Percentiles rank a stretch among this genome's conserved stretches.
phyloP scores from a whole-genome alignment of 495 filamentous ascomycete species.

The Trichocladium uniseriatum region DNA sequence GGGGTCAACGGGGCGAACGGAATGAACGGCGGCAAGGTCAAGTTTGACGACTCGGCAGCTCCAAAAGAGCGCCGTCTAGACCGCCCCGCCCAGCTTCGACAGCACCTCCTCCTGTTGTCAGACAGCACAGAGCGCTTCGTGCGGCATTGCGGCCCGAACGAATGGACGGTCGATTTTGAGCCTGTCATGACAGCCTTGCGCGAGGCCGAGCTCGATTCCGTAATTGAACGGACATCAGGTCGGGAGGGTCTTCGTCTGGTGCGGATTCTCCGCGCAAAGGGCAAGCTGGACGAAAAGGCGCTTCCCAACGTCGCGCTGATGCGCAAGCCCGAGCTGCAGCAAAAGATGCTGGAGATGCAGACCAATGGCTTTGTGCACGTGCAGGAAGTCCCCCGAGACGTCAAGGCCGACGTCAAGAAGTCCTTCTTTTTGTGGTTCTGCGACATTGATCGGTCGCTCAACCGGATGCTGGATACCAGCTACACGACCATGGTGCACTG shows the following conservation, averaged over 20 bases:
- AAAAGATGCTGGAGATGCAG: conserved; percentile 72
- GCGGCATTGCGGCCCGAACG: conserved; percentile 50
- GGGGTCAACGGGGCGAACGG: conserved; percentile 23
- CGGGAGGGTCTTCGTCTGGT: conserved; percentile 64
- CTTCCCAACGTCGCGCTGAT: conserved; percentile 65
- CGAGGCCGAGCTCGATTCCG: conserved; percentile 65
- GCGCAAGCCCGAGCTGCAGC: conserved; percentile 68
- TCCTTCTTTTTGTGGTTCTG: conserved; percentile 88
- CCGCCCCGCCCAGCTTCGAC: conserved; percentile 53
- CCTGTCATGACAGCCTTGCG: conserved; percentile 57
- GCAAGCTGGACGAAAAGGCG: conserved; percentile 85
- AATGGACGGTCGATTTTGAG: conserved; percentile 74
- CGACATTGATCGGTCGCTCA: conserved; percentile 59
- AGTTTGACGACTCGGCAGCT: conserved; percentile 24
- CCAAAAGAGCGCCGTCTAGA: conserved; percentile 32
- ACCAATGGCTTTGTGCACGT: conserved; percentile 72
- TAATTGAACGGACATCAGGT: conserved; percentile 68
- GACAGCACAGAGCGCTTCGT: conserved; percentile 64
- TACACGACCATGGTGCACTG: conserved; percentile 87
- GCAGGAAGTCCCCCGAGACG: conserved; percentile 86
- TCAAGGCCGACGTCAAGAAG: conserved; percentile 61
- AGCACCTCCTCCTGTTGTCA: conserved; percentile 66
- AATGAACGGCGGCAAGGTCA: conserved; percentile 24
- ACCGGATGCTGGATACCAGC: conserved; percentile 58
- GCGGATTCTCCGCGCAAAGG: conserved; percentile 72